Base-by-base conservation (phyloP, 768 basidiomycete genomes). In the Xerocomellus intermedius region DNA sequence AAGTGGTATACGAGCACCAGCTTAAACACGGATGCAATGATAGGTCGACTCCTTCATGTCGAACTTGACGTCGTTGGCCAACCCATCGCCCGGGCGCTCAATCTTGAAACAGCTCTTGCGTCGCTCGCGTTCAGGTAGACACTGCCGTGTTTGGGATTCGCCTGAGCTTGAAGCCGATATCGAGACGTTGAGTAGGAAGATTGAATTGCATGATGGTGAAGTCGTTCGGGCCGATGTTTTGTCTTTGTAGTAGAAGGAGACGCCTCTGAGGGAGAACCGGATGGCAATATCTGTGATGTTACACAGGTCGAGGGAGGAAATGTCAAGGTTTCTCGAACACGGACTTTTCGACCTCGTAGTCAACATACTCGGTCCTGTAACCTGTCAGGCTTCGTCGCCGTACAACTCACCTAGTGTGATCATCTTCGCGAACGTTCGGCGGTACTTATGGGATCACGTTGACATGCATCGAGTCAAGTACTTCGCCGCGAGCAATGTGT, bases 161-260 rank as follows among this genome's bases (percentile, higher is more conserved):
- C 19, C 84, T 80, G 13, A 89, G 67, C 61, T 84, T 84, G 54
- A 89, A 63, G 67, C 88, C 86, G 37, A 90, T 64, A 55, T 88
- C 84, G 60, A 90, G 69, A 30, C 87, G 87, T 54, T 86, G 80
- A 3, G 79, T 77, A 0, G 88, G 87, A 9, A 89, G 77, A 13
- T 72, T 77, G 52, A 89, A 77, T 36, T 76, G 80, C 43, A 88
- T 72, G 35, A 87, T 74, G 1, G 79, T 83, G 66, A 81, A 82
- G 48, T 84, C 80, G 48, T 69, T 71, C 0, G 84, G 85, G 1
- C 81, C 77, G 82, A 73, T 2, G 68, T 72, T 62, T 86, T 82
- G 69, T 90, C 87, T 35, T 77, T 78, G 69, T 86, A 89, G 69
- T 79, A 89, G 74, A 89, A 90, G 1, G 87, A 88, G 0, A 90